Conservation (phyloP, 371 early-diverging fungal genomes). For the Actinomortierella ambigua region DNA sequence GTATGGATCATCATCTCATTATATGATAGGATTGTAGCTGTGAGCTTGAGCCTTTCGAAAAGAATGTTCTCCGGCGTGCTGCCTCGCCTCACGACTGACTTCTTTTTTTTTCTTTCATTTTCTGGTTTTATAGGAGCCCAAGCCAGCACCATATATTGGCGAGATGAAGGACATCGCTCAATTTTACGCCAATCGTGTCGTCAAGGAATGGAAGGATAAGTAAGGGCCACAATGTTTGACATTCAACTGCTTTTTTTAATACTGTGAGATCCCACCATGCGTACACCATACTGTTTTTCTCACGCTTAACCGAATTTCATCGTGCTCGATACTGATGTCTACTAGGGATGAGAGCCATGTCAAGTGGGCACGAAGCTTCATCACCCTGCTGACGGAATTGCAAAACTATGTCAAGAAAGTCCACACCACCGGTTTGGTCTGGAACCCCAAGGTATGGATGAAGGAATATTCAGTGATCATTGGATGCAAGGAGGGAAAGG, state of each 20-base stretch:
- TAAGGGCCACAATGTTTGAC: constrained; percentile 40
- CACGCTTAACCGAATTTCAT: not conserved
- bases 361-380: constrained; percentile 81
- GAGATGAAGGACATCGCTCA: constrained; percentile 92
- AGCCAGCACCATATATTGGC: constrained; percentile 85
- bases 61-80: not conserved
- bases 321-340: not conserved
- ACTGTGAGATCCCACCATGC: not conserved
- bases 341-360: constrained; percentile 79
- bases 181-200: constrained; percentile 90
- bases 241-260: too few species aligned
- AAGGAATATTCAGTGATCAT: not conserved
- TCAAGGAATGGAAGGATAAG: constrained; percentile 91
- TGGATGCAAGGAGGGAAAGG: too few species aligned
- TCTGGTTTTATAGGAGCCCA: constrained; percentile 69
- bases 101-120: constrained; percentile 6
- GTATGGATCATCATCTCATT: constrained; percentile 50
- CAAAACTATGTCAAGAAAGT: constrained; percentile 85
- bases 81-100: not conserved
- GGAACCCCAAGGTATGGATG: constrained; percentile 79
- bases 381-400: constrained; percentile 73
- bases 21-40: not conserved
- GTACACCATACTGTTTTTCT: not conserved
- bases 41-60: not conserved
- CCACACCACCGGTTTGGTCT: constrained; percentile 89